Evolutionary conservation across 2,329 filamentous ascomycete genomes (phyloP), one percentile per base, ranked within the genome.

Genomic region (Monascus ruber): DNA sequence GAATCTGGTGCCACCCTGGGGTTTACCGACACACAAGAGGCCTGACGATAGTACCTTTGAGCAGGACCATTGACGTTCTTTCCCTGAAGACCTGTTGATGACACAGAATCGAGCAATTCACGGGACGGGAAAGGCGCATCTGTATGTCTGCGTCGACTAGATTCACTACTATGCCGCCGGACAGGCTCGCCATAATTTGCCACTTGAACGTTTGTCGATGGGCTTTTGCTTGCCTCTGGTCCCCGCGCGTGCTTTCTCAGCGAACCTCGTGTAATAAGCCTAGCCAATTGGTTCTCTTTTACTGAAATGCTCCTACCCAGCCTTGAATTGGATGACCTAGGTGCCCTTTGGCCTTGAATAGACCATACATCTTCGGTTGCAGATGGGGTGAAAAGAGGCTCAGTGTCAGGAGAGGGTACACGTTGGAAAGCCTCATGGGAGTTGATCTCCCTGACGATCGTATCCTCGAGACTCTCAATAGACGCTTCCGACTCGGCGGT

Each of bases 371-470:
- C 45, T 31, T 54, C 42, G 4, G 46, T 49, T 11, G 51, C 36
- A 2, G 52, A 50, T 6, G 60, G 60, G 1, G 59, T 63, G 35
- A 61, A 60, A 5, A 51, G 52, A 26, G 57, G 53, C 1, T 59
- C 59, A n/a, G 44, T 33, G 6, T 42, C 47, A 9, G 60, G 56
- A 33, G 55, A 36, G 28, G 59, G 56, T 0, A 64, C 52, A 10
- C 48, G 50, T 26, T 51, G 57, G 41, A 66, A 66, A 8, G 63
- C 63, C 39, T 66, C 63, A 35, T 66, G 63, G 3, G 60, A 66
- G 39, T 66, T 66, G 37, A 66, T 63, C 40, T 66, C 63, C 6
- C 63, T 60, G 27, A 66, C 50, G 31, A 66, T 66, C 10, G 62
- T 55, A 48, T 66, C 63, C 41, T 66, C 62, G 9, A 66, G 47